Conservation (phyloP, 2,329 filamentous ascomycete genomes). For the Penicillium rolfsii region DNA sequence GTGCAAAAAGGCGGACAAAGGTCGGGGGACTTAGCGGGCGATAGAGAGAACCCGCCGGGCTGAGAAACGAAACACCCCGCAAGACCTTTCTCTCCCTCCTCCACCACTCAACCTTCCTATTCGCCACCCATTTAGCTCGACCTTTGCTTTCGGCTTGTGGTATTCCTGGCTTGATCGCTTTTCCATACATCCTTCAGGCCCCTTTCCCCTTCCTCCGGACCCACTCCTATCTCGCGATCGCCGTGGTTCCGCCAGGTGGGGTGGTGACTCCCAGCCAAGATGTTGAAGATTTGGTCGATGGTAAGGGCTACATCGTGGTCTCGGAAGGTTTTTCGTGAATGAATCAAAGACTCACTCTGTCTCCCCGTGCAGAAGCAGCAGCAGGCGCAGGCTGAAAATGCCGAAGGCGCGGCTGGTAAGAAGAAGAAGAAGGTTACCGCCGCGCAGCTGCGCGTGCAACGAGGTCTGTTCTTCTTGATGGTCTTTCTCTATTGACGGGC, state of each 20-base stretch:
- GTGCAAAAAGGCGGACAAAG: constrained; percentile 2
- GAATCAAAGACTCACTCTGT: not conserved
- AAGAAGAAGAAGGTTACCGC: constrained; percentile 99
- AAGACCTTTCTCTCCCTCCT: not conserved
- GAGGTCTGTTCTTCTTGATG: constrained; percentile 63
- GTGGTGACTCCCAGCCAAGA: constrained; percentile 56
- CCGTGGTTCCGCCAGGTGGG: constrained; percentile 21
- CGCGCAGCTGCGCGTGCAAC: constrained; percentile 91
- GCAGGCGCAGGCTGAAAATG: constrained; percentile 94
- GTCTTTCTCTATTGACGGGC: not conserved
- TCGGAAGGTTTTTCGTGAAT: not conserved
- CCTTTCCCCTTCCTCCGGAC: not conserved
- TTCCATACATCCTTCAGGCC: not conserved
- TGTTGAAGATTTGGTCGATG: constrained; percentile 99
- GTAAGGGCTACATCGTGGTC: constrained; percentile 56
- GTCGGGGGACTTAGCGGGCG: not conserved
- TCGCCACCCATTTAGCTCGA: constrained; percentile 1
- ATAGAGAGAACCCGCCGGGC: constrained; percentile 5
- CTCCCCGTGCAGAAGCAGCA: constrained; percentile 61
- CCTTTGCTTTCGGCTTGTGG: constrained; percentile 1
- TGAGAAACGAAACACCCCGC: constrained; percentile 1
- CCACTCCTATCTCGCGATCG: not conserved
- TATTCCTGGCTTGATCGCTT: not conserved
- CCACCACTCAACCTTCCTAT: not conserved
- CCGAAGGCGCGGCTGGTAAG: constrained; percentile 74